Conservation (phyloP, 2,329 filamentous ascomycete species). For the Xylariaceae sp. region DNA sequence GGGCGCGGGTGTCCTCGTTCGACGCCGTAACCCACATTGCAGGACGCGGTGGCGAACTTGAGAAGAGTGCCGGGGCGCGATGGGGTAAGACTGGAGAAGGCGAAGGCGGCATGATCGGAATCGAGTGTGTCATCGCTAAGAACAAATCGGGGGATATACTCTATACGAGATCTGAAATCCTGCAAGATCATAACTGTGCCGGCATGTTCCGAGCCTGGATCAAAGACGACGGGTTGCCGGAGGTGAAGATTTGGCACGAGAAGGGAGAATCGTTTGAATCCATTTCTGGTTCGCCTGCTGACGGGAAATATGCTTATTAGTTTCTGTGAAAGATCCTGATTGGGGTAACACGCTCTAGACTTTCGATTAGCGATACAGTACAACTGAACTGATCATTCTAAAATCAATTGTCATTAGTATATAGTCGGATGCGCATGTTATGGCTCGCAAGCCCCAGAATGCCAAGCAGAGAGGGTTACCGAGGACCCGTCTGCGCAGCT, state of each 20-base stretch:
- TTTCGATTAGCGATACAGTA: conserved; percentile 13
- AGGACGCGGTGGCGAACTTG: conserved; percentile 74
- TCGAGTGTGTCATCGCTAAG: conserved; percentile 62
- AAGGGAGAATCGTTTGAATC: too few species aligned
- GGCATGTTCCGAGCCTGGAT: conserved; percentile 88
- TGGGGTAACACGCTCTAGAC: not conserved
- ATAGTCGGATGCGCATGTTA: conserved; percentile 30
- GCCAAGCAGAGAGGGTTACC: conserved; percentile 25
- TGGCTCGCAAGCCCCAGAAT: conserved; percentile 23
- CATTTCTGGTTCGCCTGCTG: too few species aligned
- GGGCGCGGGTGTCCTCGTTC: conserved; percentile 57
- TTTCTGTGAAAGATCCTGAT: not conserved
- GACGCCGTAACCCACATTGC: conserved; percentile 68
- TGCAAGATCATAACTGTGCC: conserved; percentile 83
- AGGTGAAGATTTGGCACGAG: conserved; percentile 65
- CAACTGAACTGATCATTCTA: conserved; percentile 11
- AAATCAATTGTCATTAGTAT: conserved; percentile 34
- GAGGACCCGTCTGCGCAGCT: conserved; percentile 24
- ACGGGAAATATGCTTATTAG: conserved; percentile 18
- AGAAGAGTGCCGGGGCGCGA: conserved; percentile 73
- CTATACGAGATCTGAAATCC: conserved; percentile 56
- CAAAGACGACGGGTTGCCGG: conserved; percentile 62
- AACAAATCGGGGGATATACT: conserved; percentile 50
- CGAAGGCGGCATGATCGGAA: conserved; percentile 84
- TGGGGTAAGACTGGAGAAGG: conserved; percentile 80